Base-by-base conservation (phyloP, 2,329 filamentous ascomycete genomes). In the Meredithiella fracta region DNA sequence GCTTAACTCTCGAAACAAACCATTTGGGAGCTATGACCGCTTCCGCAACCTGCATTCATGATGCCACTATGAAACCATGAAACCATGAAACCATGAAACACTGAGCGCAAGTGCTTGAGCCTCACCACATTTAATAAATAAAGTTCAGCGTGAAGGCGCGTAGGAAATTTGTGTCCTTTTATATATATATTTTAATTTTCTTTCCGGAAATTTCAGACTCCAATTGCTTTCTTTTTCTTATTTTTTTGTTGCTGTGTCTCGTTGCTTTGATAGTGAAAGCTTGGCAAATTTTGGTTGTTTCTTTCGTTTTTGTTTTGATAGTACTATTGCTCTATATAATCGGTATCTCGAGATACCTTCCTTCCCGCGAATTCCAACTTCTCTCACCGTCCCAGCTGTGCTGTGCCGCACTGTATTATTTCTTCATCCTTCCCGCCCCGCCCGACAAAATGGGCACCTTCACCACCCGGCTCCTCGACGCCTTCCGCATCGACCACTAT, bases 401-500 rank as follows among this genome's bases (percentile, higher is more conserved):
- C 40, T 44, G 40, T 22, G n/a, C 40, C 17, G 40, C 17, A n/a
- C 40, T 3, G 40, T n/a, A n/a, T 20, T 44, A 7, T 20, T 2
- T 20, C n/a, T 20, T 44, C 40, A n/a, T n/a, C 17, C 5, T 20
- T 22, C 11, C n/a, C 17, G 7, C 5, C 40, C 14, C 40, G 49
- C 25, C 49, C 23, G 38, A 15, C n/a, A 29, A 7, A 17, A 58
- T 53, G 40, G 25, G 23, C 17, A 34, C 11, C 50, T 37, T 53
- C 17, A 3, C 22, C 40, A 25, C 17, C 44, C 53, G 34, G 15
- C 49, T 51, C 54, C 6, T 56, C 20, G 54, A 54, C 26, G 51
- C 51, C 51, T 31, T 59, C 23, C 54, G 57, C 51, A 53, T 58
- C 17, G 57, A 56, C 53, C 53, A 31, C 49, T 56, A 58, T 17